Evolutionary conservation across 495 filamentous ascomycete species (phyloP).

Genomic region (Choiromyces venosus): DNA sequence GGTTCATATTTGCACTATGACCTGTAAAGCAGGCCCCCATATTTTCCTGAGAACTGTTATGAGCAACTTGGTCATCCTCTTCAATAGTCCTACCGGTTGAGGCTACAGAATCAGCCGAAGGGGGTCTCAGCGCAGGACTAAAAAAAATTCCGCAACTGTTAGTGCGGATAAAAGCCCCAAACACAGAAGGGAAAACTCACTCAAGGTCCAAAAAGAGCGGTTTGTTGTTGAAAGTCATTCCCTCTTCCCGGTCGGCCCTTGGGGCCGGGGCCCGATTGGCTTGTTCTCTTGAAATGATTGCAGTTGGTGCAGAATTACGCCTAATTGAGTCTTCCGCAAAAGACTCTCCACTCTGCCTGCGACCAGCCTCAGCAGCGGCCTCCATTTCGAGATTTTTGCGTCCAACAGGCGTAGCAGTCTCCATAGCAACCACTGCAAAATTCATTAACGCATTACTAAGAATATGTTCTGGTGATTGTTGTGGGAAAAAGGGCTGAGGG

Average conservation of each 20-base stretch:
- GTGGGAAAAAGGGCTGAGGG: constrained; percentile 15
- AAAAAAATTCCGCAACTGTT: constrained; percentile 4
- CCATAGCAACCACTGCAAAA: constrained; percentile 38
- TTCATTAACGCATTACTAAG: constrained; percentile 30
- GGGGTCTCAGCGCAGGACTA: constrained; percentile 33
- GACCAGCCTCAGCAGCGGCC: constrained; percentile 34
- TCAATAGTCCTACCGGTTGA: constrained; percentile 35
- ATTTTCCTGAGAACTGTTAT: not conserved
- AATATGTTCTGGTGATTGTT: constrained; percentile 14
- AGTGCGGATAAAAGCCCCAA: constrained; percentile 19
- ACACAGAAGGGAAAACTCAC: constrained; percentile 20
- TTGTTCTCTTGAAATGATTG: constrained; percentile 4
- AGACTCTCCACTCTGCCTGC: constrained; percentile 25
- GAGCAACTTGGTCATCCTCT: constrained; percentile 14
- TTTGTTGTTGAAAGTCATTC: not conserved
- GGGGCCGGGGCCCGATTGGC: not conserved
- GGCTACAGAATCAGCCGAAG: constrained; percentile 24
- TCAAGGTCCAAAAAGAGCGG: constrained; percentile 26
- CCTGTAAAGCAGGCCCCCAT: constrained; percentile 10
- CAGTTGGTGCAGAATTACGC: constrained; percentile 3
- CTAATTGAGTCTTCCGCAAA: constrained; percentile 6
- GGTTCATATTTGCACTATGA: constrained; percentile 12
- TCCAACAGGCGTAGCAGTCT: constrained; percentile 28
- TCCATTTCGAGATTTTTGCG: constrained; percentile 32
- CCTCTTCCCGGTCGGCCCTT: constrained; percentile 7